Evolutionary conservation across 345 rosid species (phyloP).

Genomic region (Citrus maxima): DNA sequence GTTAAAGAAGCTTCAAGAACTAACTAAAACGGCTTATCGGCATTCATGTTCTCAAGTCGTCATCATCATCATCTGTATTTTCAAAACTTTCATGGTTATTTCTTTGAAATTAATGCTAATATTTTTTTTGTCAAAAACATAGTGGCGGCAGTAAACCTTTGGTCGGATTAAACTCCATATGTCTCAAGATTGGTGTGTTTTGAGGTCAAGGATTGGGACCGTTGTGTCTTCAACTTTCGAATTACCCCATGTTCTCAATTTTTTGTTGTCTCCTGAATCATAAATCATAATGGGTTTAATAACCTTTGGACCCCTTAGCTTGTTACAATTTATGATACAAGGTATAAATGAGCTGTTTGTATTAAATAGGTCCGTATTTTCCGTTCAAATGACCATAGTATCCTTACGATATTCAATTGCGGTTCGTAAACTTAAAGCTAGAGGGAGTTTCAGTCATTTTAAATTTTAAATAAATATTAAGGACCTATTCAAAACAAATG

Average conservation of each 20-base stretch:
- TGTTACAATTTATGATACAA: not conserved
- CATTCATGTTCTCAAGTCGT: not conserved
- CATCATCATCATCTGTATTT: not conserved
- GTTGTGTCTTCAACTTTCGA: not conserved
- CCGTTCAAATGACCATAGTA: too few relatives aligned
- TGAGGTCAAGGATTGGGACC: constrained; percentile 13
- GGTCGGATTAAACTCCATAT: constrained; percentile 9
- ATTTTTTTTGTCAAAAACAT: not conserved
- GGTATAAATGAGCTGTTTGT: too few relatives aligned
- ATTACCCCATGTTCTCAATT: not conserved
- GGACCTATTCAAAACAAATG: too few relatives aligned
- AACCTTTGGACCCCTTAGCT: too few relatives aligned
- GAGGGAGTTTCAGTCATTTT: not conserved
- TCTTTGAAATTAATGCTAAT: not conserved
- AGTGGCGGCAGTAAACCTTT: constrained; percentile 8
- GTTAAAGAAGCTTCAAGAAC: not conserved
- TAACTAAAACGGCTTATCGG: not conserved
- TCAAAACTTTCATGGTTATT: constrained; percentile 9
- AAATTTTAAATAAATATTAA: too few relatives aligned
- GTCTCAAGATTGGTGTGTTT: not conserved
- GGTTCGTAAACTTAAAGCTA: not conserved
- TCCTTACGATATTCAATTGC: too few relatives aligned
- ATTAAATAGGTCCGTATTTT: not conserved
- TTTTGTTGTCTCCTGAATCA: not conserved
- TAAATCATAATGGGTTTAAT: too few relatives aligned